A percentile compares a stretch with the other conserved stretches of the same genome.
phyloP scores from a whole-genome alignment of 2,329 filamentous ascomycete species.

The Truncatella angustata region DNA sequence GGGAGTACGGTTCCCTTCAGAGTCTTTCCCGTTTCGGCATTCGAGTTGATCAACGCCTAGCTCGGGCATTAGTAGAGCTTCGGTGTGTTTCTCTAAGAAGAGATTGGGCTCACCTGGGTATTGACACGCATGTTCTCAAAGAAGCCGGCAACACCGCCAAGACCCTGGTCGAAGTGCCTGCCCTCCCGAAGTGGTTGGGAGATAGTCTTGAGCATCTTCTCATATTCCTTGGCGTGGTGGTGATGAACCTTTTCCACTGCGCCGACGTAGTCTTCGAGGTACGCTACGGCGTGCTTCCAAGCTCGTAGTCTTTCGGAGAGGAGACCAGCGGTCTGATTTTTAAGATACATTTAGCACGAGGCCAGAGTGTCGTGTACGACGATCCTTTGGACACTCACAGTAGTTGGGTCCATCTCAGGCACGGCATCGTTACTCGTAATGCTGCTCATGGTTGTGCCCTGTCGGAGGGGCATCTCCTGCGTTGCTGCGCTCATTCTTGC shows the following conservation, averaged over 20 bases:
- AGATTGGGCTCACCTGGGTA: constrained; percentile 64
- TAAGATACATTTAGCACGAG: constrained; percentile 6
- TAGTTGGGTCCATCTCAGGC: constrained; percentile 57
- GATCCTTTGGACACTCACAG: constrained; percentile 38
- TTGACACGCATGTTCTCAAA: constrained; percentile 94
- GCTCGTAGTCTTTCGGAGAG: constrained; percentile 86
- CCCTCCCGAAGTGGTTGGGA: constrained; percentile 82
- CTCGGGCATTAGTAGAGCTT: too few relatives aligned
- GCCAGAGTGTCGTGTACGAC: background rate
- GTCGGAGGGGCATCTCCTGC: constrained; percentile 42
- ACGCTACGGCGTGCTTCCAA: constrained; percentile 92
- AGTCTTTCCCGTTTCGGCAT: constrained; percentile 87
- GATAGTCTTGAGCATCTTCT: constrained; percentile 91
- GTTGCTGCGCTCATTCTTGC: constrained; percentile 29
- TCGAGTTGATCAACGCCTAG: constrained; percentile 84
- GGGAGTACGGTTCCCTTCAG: constrained; percentile 84
- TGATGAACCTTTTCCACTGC: constrained; percentile 85
- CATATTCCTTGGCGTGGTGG: constrained; percentile 87
- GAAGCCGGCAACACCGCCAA: constrained; percentile 84
- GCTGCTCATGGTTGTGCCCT: constrained; percentile 42
- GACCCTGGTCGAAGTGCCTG: constrained; percentile 86
- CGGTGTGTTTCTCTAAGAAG: background rate
- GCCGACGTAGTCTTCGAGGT: constrained; percentile 85
- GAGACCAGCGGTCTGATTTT: constrained; percentile 66
- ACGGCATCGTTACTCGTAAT: constrained; percentile 54